Base-by-base conservation (phyloP, 139 green algal genomes). In the Chlamydomonas eustigma region DNA sequence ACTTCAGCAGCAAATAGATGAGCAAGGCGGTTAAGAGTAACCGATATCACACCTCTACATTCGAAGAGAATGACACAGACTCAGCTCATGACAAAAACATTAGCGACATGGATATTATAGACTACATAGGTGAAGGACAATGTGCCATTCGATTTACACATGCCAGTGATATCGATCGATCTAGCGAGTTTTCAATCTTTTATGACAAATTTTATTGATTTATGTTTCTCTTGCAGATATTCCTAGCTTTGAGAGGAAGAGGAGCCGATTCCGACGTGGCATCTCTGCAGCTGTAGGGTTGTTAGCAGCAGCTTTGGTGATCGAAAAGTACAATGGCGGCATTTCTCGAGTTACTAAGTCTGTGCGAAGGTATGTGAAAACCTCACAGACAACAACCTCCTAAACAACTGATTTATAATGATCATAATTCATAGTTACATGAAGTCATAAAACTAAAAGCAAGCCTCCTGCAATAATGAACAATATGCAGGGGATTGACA, bases 321-420 rank as follows among this genome's bases (percentile, higher is more conserved):
- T 73, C 24, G 66, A 73, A 35, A 39, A 35, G 28, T 73, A 73
- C 28, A 73, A 39, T 5, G 33, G 33, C 6, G 58, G 58, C 58
- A 8, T 70, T 6, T 34, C 8, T 6, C 58, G 58, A 70, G 58
- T 28, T 34, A 28, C 58, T 35, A 70, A 70, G 18, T 70, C 58
- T 24, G 34, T 70, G 18, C 32, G 58, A 70, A 70, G 66, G 66
- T 73, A 73, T n/a, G n/a, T n/a, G n/a, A n/a, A n/a, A n/a, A n/a
- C n/a, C n/a, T n/a, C n/a, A n/a, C n/a, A n/a, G n/a, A n/a, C n/a
- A n/a, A n/a, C n/a, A n/a, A n/a, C n/a, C n/a, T n/a, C n/a, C n/a
- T n/a, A n/a, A n/a, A n/a, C n/a, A n/a, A n/a, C n/a, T n/a, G n/a
- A n/a, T n/a, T n/a, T n/a, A n/a, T n/a, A n/a, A n/a, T n/a, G n/a